These are phyloP conservation scores for Venturia asperata DNA, from an alignment of 2,329 filamentous ascomycete genomes.

Conservation along the genomic window DNA sequence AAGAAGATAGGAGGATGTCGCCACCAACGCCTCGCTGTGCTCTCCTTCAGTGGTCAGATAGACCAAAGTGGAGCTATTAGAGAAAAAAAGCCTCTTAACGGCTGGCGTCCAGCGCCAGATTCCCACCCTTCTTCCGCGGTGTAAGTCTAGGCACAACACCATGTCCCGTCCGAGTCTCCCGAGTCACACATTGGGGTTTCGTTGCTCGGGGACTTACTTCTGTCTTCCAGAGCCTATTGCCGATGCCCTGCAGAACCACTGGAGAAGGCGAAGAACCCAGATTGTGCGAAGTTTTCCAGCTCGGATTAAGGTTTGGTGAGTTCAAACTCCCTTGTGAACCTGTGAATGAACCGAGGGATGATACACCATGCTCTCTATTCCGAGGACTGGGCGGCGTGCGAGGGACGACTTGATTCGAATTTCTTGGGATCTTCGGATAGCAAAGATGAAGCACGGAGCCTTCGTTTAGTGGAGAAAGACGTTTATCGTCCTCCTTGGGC, in stretches of 20 bases:
- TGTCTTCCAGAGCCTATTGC: conserved; percentile 16
- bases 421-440: conserved; percentile 44
- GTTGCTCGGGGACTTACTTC: not conserved
- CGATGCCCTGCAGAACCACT: conserved; percentile 6
- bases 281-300: not conserved
- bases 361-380: not conserved
- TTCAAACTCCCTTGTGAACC: not conserved
- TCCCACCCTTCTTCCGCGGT: conserved; percentile 15
- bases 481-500: conserved; percentile 12
- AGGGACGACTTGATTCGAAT: conserved; percentile 41
- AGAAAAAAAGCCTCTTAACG: not conserved
- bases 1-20: too few relatives aligned
- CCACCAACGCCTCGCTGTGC: not conserved
- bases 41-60: not conserved
- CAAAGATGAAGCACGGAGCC: conserved; percentile 33
- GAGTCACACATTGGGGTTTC: not conserved
- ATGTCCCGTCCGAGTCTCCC: not conserved
- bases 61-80: not conserved
- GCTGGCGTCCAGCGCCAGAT: conserved; percentile 14
- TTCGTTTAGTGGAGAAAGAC: not conserved
- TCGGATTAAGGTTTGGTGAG: not conserved
- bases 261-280: not conserved
- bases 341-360: not conserved
- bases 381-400: conserved; percentile 25
- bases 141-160: conserved; percentile 16